Evolutionary conservation across 2,329 filamentous ascomycete genomes (phyloP), one percentile per base, ranked within the genome.

Genomic region (Trichoderma asperellum): DNA sequence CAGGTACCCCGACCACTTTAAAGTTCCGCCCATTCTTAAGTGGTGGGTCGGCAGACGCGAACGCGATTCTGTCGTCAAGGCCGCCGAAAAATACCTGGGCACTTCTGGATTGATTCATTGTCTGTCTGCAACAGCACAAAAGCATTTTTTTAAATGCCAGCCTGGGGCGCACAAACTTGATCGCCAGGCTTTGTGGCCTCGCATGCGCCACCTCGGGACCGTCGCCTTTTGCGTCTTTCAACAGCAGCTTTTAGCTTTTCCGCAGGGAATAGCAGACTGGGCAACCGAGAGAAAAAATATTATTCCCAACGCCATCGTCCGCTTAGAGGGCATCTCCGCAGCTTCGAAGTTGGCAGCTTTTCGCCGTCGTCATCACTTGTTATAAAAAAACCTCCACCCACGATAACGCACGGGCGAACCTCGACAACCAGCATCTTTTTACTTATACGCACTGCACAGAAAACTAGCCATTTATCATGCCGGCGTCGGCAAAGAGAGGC

Each of bases 401-500:
- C 53, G 21, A 56, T 16, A 40, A 43, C 40, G 21, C 35, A 16
- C 57, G 21, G 34, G 35, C 40, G 18, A 32, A 35, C 40, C 68
- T 59, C 69, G 60, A 56, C 52, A 18, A 21, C 21, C 18, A 11
- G 18, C 6, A n/a, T 43, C 35, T 5, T 24, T 37, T 24, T 32
- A 34, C 16, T 24, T 58, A 18, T 11, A 34, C 27, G 6, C 8
- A 34, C 53, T n/a, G 18, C 2, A 43, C 40, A 43, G 4, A 7
- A 18, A 43, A 7, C 5, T 1, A 18, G 18, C 2, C 18, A 32
- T 69, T 63, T 49, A 27, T 67, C 40, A 82, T 82, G 81, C 79
- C 81, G 67, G 73, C 77, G 29, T 80, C 80, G 65, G 76, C 77
- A 57, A 82, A 81, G 73, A 76, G 80, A 73, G 74, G 73, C 68